Evolutionary conservation across 1,284 basidiomycete genomes (phyloP), one percentile per base, ranked within the genome.

Genomic region (Abortiporus biennis): DNA sequence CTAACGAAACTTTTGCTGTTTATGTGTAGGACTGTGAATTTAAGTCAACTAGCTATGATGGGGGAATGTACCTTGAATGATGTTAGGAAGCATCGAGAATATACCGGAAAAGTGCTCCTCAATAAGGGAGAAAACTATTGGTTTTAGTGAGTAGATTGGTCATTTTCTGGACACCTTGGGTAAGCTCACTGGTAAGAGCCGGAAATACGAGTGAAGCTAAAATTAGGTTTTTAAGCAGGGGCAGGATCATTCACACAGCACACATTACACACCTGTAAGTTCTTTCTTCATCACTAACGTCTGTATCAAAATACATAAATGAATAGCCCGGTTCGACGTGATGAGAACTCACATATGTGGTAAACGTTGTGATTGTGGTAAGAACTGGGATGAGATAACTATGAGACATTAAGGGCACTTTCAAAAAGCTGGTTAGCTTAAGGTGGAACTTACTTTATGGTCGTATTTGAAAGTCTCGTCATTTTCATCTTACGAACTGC

Each of bases 321-420:
- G 29, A 20, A 17, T 25, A 15, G 5, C 34, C 23, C 20, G 12
- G 35, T 29, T 12, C 24, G 47, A 35, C n/a, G 3, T 20, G 20
- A n/a, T 8, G 8, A 2, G 1, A 16, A 53, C 62, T 41, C 44
- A 66, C 64, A 53, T 76, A 85, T 24, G 76, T 73, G 5, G 73
- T 70, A 56, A 79, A 89, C 0, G 85, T 85, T n/a, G 71, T 68
- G 29, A 79, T 55, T 74, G 87, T 88, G 12, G 77, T 79, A 25
- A 79, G 47, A 3, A 83, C 62, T 0, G 86, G 83, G 29, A 87
- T 74, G 30, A 78, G 38, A 47, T 68, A 74, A 57, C 80, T 84
- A 5, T 4, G 20, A 12, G 4, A 19, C 32, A 20, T 36, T 2
- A 47, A 48, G 46, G 16, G 15, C 23, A n/a, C 41, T n/a, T 8